A percentile compares a stretch with the other conserved stretches of the same genome.
phyloP scores from a whole-genome alignment of 495 filamentous ascomycete genomes.

The Podospora pseudoanserina region DNA sequence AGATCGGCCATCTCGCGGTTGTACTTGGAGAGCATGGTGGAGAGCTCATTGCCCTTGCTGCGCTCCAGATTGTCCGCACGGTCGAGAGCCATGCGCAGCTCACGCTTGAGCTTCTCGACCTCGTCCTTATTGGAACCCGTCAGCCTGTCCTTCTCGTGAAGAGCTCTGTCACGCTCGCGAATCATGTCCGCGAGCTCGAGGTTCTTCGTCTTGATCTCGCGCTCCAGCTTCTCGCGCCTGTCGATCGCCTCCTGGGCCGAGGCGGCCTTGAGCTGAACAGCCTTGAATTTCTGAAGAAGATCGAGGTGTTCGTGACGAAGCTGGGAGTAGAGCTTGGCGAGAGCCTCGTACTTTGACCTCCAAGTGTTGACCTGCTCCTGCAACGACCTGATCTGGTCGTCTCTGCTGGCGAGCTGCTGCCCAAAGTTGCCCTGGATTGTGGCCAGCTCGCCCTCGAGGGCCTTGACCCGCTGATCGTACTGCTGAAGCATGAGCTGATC shows the following conservation, averaged over 20 bases:
- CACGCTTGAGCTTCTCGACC: constrained; percentile 92
- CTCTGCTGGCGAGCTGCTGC: constrained; percentile 81
- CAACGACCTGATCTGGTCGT: constrained; percentile 87
- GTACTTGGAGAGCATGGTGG: constrained; percentile 88
- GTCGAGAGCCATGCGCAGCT: constrained; percentile 87
- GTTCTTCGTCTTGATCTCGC: constrained; percentile 98
- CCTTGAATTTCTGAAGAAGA: constrained; percentile 89
- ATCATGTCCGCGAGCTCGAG: constrained; percentile 98
- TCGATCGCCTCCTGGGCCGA: constrained; percentile 98
- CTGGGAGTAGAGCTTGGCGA: constrained; percentile 96
- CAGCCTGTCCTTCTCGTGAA: constrained; percentile 84
- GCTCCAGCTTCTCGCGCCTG: constrained; percentile 86
- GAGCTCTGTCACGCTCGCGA: constrained; percentile 87
- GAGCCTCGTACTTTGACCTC: constrained; percentile 92
- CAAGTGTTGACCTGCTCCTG: constrained; percentile 96
- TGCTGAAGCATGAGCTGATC: constrained; percentile 96
- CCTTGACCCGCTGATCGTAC: constrained; percentile 90
- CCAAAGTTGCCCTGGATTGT: constrained; percentile 79
- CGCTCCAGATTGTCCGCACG: constrained; percentile 90
- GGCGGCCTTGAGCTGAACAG: constrained; percentile 90
- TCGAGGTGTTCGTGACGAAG: constrained; percentile 93
- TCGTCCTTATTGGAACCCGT: constrained; percentile 88
- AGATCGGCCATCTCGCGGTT: constrained; percentile 95
- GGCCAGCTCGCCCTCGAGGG: constrained; percentile 79
- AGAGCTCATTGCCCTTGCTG: constrained; percentile 89